A percentile compares a stretch with the other conserved stretches of the same genome.
phyloP scores from a whole-genome alignment of 1,139 yeast genomes.

The Taphrina deformans region DNA sequence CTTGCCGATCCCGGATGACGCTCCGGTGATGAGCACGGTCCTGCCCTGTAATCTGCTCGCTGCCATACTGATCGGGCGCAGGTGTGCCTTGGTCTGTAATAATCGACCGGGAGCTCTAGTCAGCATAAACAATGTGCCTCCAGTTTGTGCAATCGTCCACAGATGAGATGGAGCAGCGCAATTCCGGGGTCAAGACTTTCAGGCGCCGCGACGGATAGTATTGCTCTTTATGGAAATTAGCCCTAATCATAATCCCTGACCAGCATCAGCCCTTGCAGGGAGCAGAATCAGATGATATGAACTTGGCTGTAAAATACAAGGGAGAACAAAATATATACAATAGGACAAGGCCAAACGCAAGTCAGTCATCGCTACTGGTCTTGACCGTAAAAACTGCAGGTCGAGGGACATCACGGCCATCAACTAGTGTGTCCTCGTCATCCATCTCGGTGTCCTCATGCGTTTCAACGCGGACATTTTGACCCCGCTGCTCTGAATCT shows the following conservation, averaged over 20 bases:
- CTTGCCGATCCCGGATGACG: conserved; percentile 51
- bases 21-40: conserved; percentile 68
- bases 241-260: background rate
- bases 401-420: background rate
- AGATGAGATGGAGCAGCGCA: background rate
- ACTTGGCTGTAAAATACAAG: too few relatives aligned
- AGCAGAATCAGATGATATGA: background rate
- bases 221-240: background rate
- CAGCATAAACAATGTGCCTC: background rate
- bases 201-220: background rate
- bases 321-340: too few relatives aligned
- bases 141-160: background rate
- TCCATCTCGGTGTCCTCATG: background rate
- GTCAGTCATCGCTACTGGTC: conserved; percentile 10
- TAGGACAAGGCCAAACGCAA: too few relatives aligned
- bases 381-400: background rate
- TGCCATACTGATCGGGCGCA: conserved; percentile 7
- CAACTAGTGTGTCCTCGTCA: background rate
- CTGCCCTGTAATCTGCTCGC: conserved; percentile 59
- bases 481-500: background rate
- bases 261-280: background rate
- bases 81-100: background rate
- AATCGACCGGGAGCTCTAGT: background rate
- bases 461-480: background rate
- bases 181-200: background rate